These are phyloP conservation scores for Leccinum olivaceopallidum DNA, from an alignment of 768 basidiomycete species.

Conservation along the genomic window DNA sequence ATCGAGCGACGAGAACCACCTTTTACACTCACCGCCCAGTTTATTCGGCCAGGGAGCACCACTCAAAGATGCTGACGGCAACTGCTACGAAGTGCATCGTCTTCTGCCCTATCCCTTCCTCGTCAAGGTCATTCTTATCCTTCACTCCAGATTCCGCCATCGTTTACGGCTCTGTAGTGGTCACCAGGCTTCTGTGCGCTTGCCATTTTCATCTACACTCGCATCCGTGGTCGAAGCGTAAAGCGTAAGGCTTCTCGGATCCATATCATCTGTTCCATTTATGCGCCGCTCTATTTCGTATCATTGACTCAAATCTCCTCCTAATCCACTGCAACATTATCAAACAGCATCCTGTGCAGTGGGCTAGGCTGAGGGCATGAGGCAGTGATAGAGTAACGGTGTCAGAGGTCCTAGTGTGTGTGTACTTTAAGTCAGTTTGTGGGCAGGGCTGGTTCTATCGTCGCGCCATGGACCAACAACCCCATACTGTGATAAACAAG, in stretches of 20 bases:
- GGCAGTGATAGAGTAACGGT: background rate
- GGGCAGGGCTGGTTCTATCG: no score
- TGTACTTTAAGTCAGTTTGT: no score
- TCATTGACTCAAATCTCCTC: constrained; percentile 29
- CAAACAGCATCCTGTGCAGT: constrained; percentile 35
- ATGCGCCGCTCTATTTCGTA: constrained; percentile 53
- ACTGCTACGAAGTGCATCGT: constrained; percentile 54
- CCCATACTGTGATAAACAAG: no score
- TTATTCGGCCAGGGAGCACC: constrained; percentile 62
- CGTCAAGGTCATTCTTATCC: constrained; percentile 7
- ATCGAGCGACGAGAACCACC: constrained; percentile 33
- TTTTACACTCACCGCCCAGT: constrained; percentile 82
- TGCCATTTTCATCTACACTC: no score
- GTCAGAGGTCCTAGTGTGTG: background rate
- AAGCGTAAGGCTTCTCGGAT: constrained; percentile 55
- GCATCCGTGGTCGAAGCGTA: no score
- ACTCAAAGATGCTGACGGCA: constrained; percentile 58
- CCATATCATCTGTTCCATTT: constrained; percentile 65
- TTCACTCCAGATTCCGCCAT: constrained; percentile 56
- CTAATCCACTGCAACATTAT: constrained; percentile 24
- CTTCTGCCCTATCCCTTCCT: constrained; percentile 4
- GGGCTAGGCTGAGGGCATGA: background rate
- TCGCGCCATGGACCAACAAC: no score
- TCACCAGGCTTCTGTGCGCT: constrained; percentile 47
- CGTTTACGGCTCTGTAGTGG: constrained; percentile 53